Evolutionary conservation across 2,329 filamentous ascomycete species (phyloP).

Genomic region (Phyllosticta capitalensis): DNA sequence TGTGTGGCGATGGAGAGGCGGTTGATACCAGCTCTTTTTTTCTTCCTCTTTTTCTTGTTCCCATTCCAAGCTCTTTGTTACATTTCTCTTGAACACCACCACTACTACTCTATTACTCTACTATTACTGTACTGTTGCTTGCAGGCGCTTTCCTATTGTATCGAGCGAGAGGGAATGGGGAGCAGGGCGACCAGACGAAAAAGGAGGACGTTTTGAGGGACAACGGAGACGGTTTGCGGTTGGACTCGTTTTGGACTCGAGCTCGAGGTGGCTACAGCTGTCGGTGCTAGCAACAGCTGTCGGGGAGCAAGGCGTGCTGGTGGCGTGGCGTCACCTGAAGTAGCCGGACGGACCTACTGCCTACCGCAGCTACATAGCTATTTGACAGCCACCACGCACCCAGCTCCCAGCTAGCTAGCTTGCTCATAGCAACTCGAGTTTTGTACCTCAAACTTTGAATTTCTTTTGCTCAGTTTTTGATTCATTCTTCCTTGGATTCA

Average conservation of each 20-base stretch:
- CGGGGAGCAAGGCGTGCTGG: not conserved
- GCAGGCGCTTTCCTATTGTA: not conserved
- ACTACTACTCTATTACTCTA: not conserved
- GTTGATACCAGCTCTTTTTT: slow-evolving; percentile 10
- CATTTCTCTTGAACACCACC: not conserved
- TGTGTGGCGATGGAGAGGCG: slow-evolving; percentile 5
- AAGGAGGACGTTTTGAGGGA: not conserved
- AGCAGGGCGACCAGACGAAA: not conserved
- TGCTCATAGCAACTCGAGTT: too few relatives aligned
- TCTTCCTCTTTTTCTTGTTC: not conserved
- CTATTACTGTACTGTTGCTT: not conserved
- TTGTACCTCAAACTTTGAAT: too few relatives aligned
- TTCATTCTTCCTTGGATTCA: too few relatives aligned
- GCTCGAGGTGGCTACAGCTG: not conserved
- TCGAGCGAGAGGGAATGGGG: not conserved
- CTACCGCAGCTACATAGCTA: too few relatives aligned
- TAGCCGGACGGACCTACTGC: not conserved
- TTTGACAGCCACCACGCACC: not conserved
- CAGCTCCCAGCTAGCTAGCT: too few relatives aligned
- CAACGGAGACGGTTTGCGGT: not conserved
- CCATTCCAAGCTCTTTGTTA: not conserved
- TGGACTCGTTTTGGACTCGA: not conserved
- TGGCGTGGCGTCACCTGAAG: not conserved
- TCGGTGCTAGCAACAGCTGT: too few relatives aligned
- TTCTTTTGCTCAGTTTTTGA: too few relatives aligned